Base-by-base conservation (phyloP, 2,329 filamentous ascomycete species). In the Cercospora citrullina region DNA sequence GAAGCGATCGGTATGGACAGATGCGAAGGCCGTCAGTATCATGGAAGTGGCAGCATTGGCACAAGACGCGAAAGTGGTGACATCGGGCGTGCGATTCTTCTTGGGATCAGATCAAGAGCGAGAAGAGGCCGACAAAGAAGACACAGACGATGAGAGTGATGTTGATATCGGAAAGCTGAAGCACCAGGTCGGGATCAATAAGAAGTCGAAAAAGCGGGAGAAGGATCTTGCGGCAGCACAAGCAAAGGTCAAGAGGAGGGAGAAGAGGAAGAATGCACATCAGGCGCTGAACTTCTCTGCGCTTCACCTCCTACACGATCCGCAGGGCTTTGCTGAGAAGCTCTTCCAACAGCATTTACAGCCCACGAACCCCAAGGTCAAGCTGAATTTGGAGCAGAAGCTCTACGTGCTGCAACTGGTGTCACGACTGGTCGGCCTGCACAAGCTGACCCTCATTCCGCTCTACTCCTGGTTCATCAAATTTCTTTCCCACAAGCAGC, bases 381-480 rank as follows among this genome's bases (percentile, higher is more conserved):
- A 91, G 79, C 84, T 99, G 58, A 89, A 92, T 12, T 85, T 97
- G 23, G 94, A 98, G 72, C 92, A 94, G 74, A 97, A 93, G 78
- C 85, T 98, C 0, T 84, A 93, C n/a, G 91, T 97, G 1, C 81
- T 99, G 59, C 93, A 98, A 77, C 86, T 99, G 0, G 91, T 98
- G 8, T 96, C 93, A 21, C 88, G 95, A 68, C 86, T 99, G 36
- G 91, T 98, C 55, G 95, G 95, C 73, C 84, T 98, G 71, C 95
- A 99, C 83, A 93, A 96, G 82, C 85, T 98, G 72, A 96, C 91
- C 1, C 87, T 98, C 60, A 90, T 97, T 70, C 88, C 91, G 8
- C 87, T 99, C 30, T 99, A 98, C 83, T 97, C 94, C 26, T 98
- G 96, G 86, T 96, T 98, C 79, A 90, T 94, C 79, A 97, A 96